phyloP scores from a whole-genome alignment of 257 asterid genomes.

The Petunia secreta region DNA sequence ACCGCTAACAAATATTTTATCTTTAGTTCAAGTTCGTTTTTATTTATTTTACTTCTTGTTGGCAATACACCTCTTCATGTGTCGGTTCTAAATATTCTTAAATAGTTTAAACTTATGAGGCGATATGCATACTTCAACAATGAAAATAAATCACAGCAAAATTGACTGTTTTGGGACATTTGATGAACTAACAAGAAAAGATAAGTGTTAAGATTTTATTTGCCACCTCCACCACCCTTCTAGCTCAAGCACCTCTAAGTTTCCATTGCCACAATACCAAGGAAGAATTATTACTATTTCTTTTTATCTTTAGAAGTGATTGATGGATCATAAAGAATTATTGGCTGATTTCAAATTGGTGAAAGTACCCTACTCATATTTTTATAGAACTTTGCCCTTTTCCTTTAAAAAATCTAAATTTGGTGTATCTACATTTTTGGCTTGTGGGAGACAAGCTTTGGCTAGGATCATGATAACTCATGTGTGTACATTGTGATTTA shows the following conservation, averaged over 20 bases:
- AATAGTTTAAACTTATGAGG: too few species aligned
- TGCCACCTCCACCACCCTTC: not conserved
- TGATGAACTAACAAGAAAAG: not conserved
- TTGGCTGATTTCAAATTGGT: not conserved
- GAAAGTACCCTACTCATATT: not conserved
- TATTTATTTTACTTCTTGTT: not conserved
- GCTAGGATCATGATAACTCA: conserved; percentile 16
- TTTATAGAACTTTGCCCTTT: not conserved
- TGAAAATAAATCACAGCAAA: not conserved
- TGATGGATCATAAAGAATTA: not conserved
- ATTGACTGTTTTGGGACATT: not conserved
- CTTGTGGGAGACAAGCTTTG: not conserved
- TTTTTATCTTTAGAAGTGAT: not conserved
- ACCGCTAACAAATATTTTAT: not conserved
- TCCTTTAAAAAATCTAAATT: not conserved
- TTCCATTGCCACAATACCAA: not conserved
- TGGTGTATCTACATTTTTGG: conserved; percentile 11
- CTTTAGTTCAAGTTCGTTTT: not conserved
- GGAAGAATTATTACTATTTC: not conserved
- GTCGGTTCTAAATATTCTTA: too few species aligned
- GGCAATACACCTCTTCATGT: too few species aligned
- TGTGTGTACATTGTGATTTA: conserved; percentile 9
- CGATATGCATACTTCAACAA: not conserved
- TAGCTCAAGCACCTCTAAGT: not conserved
- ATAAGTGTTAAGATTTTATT: too few species aligned